A percentile compares a stretch with the other conserved stretches of the same genome.
Evolutionary conservation across 2,329 filamentous ascomycete species (phyloP).

Genomic region (Monosporascus sp.): DNA sequence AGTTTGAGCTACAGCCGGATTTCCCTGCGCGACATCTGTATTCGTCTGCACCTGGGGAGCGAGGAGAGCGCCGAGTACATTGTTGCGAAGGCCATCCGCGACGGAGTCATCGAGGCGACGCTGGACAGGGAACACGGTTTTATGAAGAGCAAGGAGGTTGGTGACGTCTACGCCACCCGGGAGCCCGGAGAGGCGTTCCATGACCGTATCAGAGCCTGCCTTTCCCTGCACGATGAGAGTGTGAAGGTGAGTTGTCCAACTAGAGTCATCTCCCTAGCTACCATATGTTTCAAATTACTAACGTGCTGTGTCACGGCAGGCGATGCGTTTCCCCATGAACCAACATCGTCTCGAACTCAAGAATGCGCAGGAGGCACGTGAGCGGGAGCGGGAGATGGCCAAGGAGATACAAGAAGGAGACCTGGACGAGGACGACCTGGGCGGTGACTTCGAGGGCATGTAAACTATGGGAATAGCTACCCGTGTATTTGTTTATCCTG

Average conservation of each 20-base stretch:
- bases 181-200: constrained; percentile 98
- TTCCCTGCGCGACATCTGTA: constrained; percentile 93
- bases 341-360: constrained; percentile 95
- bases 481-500: constrained; percentile 18
- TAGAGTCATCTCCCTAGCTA: neutral
- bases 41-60: constrained; percentile 84
- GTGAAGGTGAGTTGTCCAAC: constrained; percentile 68
- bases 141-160: constrained; percentile 97
- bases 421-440: constrained; percentile 91
- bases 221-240: constrained; percentile 92
- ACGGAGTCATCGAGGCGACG: constrained; percentile 93
- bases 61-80: constrained; percentile 99
- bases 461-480: constrained; percentile 36
- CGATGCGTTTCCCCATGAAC: constrained; percentile 99
- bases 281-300: constrained; percentile 15
- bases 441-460: constrained; percentile 93
- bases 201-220: constrained; percentile 86
- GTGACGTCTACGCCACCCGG: constrained; percentile 91
- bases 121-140: constrained; percentile 91
- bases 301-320: constrained; percentile 42
- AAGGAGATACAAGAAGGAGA: constrained; percentile 99
- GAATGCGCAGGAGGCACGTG: constrained; percentile 96
- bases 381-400: constrained; percentile 91
- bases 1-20: constrained; percentile 97
- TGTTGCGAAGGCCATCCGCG: constrained; percentile 95